Base-by-base conservation (phyloP, 1,284 basidiomycete species). In the Volvariella surrecta region DNA sequence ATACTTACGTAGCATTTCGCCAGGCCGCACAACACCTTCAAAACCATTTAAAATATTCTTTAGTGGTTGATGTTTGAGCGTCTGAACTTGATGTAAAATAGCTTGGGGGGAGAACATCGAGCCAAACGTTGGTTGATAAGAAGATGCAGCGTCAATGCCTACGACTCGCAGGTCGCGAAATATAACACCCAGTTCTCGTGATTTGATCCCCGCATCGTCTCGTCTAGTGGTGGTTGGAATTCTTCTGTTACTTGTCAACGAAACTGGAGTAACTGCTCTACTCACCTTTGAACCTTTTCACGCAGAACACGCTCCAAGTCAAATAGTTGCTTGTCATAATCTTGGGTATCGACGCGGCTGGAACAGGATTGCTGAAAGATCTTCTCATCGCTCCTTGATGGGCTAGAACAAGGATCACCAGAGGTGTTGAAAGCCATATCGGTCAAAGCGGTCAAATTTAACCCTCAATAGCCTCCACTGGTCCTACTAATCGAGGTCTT, bases 1-100 rank as follows among this genome's bases (percentile, higher is more conserved):
- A n/a, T n/a, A 60, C 67, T 37, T 44, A 71, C 68, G 59, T 21
- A 72, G 56, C 75, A 78, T 77, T 56, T 77, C 71, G 28, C 74
- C 73, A 0, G 73, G 71, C 34, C 60, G 57, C 21, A 73, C 62
- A 8, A 63, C 55, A 2, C 73, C 73, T 42, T 70, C 64, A 46
- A 75, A 73, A 7, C 61, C 64, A 41, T 50, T 52, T 4, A 73
- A 57, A 35, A 72, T 72, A 45, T 62, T 57, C 10, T 60, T 59
- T 15, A 66, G 40, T 9, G 62, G 60, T 3, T 69, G 68, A 45
- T 70, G 61, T 3, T 64, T 57, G 1, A 54, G 18, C 2, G 48
- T 55, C 13, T 56, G 53, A 1, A 70, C 55, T 0, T 45, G 42
- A 9, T 58, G 52, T 11, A 65, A 24, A 7, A 63, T 45, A 18